Evolutionary conservation across 2,329 filamentous ascomycete species (phyloP).

Genomic region (Fusarium napiforme): DNA sequence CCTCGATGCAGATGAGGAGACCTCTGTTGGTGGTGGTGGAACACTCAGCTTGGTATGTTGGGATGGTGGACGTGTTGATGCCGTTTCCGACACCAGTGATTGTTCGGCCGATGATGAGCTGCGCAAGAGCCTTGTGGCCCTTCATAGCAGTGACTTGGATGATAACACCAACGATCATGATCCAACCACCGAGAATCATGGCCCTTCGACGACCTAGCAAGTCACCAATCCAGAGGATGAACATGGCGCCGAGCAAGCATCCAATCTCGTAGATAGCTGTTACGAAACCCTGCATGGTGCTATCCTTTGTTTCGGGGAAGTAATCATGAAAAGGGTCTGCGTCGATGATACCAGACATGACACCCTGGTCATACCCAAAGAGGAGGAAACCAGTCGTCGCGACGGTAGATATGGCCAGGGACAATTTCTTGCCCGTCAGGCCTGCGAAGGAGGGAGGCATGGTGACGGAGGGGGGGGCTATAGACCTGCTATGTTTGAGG

Average conservation of each 20-base stretch:
- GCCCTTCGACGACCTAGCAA: constrained; percentile 63
- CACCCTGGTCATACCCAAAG: constrained; percentile 68
- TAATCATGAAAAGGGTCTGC: constrained; percentile 60
- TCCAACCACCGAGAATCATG: constrained; percentile 64
- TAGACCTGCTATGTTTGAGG: constrained; percentile 32
- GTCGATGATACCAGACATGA: constrained; percentile 66
- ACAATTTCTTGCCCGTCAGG: constrained; percentile 67
- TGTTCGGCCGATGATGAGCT: constrained; percentile 62
- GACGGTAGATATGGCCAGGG: constrained; percentile 68
- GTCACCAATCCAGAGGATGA: constrained; percentile 66
- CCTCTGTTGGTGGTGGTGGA: constrained; percentile 63
- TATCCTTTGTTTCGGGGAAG: constrained; percentile 57
- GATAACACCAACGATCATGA: constrained; percentile 70
- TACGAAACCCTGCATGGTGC: constrained; percentile 60
- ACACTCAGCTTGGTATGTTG: constrained; percentile 67
- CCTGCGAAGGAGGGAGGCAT: constrained; percentile 68
- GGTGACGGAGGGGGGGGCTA: constrained; percentile 24
- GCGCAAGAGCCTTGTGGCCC: constrained; percentile 53
- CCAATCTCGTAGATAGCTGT: constrained; percentile 64
- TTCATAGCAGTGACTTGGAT: constrained; percentile 63
- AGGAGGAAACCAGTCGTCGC: constrained; percentile 72
- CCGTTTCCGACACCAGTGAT: constrained; percentile 65
- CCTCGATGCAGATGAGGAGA: constrained; percentile 63
- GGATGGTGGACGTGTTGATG: constrained; percentile 61
- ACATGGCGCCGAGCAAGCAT: constrained; percentile 62